Base-by-base conservation (phyloP, 164 flowering plant species). In the Tetracentron sinense region DNA sequence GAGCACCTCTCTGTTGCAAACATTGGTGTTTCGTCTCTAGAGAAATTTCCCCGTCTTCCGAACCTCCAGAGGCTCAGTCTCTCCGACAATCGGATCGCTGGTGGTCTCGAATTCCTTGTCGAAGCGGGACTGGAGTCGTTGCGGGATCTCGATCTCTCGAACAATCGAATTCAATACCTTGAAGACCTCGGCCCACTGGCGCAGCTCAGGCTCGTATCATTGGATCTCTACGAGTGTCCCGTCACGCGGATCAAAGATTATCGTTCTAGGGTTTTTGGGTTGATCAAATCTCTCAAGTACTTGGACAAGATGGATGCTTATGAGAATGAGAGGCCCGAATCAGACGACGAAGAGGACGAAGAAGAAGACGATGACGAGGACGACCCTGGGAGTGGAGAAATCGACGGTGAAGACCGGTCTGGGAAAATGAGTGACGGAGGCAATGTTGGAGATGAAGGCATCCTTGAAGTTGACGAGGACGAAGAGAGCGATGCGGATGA, bases 191-290 rank as follows among this genome's bases (percentile, higher is more conserved):
- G 77, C 8, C 97, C 97, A 20, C 70, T 93, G 3, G 89, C 96
- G 0, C 77, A 81, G 70, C 75, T 93, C 1, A 77, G 68, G 75
- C 79, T 90, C 14, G 87, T 88, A 0, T 86, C 93, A 3, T 82
- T 92, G 49, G 98, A 92, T 84, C 82, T 92, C 31, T 92, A 92
- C 42, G 93, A 92, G 84, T 92, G 97, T 59, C 98, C 98, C 0
- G 97, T 92, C 0, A 93, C 97, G 5, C 64, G 85, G 61, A 81
- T 81, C 11, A 81, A 82, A 74, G 96, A 85, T 67, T 93, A 93
- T 65, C 75, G 98, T 58, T 74, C 90, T 69, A 82, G 86, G 80
- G 98, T 93, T 71, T 93, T 93, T 59, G 90, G 85, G 5, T 72
- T 90, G 87, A 84, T 90, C 26, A 85, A 71, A 54, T 82, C 90